Base-by-base conservation (phyloP, 2,329 filamentous ascomycete genomes). In the Pseudohalonectria lignicola region DNA sequence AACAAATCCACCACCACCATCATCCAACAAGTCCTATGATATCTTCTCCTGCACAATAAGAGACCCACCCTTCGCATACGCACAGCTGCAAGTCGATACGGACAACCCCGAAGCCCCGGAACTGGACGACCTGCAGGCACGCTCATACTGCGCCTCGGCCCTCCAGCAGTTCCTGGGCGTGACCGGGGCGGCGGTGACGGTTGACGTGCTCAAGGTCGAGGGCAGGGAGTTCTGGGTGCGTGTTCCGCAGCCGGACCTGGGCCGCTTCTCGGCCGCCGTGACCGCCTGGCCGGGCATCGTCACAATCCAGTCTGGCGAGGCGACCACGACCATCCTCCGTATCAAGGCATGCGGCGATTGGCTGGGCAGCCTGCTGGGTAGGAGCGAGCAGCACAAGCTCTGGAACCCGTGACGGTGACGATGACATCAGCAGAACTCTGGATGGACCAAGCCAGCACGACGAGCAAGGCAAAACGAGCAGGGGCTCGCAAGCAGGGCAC, bases 151-250 rank as follows among this genome's bases (percentile, higher is more conserved):
- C 47, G 74, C 71, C 2, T 56, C 69, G 1, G 78, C 82, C 0
- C 61, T 90, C 7, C 64, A 64, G 1, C 73, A 82, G 43, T 87
- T 84, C 49, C 71, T 90, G 2, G 85, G 85, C 16, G 59, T 75
- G 15, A 77, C 74, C 0, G 85, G 85, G 10, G 60, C 68, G 2
- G 76, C 74, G 10, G 77, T 88, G 4, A 62, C 78, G 1, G 53
- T 87, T 40, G 85, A 90, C 51, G 74, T 88, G 16, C 66, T 90
- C 25, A 75, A 78, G 47, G 61, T 79, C 0, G 59, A 73, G 3
- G 66, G 61, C 2, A 49, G 51, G 5, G 64, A 75, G 34, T 72
- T 72, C 39, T 85, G 80, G 78, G 54, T 86, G 36, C 66, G 82
- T 15, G 54, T 85, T 8, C 78, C 80, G 5, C 61, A 68, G 5